Evolutionary conservation across 805 yeast species (phyloP), one percentile per base, ranked within the genome.

Genomic region (Starmerella floricola): DNA sequence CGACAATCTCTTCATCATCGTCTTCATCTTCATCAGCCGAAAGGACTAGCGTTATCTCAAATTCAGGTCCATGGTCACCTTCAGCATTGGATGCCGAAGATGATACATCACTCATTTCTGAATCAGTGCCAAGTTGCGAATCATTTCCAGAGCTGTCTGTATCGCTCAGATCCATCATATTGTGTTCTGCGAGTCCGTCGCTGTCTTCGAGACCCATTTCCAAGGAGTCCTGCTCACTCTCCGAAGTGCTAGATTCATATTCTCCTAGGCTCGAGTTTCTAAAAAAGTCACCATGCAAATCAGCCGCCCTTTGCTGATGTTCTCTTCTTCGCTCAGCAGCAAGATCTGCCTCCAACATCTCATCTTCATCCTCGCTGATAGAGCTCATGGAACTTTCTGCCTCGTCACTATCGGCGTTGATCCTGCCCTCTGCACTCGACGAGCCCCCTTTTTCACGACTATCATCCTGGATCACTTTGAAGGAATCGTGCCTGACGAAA

Each of bases 241-340:
- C 31, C 4, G 42, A 38, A 28, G 71, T 82, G 31, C 82, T 78
- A 8, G 36, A 33, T 53, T 88, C 96, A 57, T 80, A 88, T 93
- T 88, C 87, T 1, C 95, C 96, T 31, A 88, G 66, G 0, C 96
- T 83, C 0, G 96, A 87, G 57, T 91, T 87, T 31, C 79, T 67
- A 60, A 88, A 76, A 55, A 87, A 65, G 57, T 87, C 37, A 2
- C 46, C 41, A 2, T 24, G 39, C 10, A 45, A 17, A 3, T 18
- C 34, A 2, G 23, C 40, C 3, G 38, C 17, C 3, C 42, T 16
- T 8, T 30, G 31, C 19, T 16, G 46, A 20, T 40, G 43, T 3
- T 28, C 30, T 3, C 3, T 6, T n/a, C 36, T 23, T 5, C 31
- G 16, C 2, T 27, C 35, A 12, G 28, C 24, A 3, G 6, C 39